A percentile compares a stretch with the other conserved stretches of the same genome.
Evolutionary conservation across 2,329 filamentous ascomycete genomes (phyloP).

Genomic region (Fusarium newnesense): DNA sequence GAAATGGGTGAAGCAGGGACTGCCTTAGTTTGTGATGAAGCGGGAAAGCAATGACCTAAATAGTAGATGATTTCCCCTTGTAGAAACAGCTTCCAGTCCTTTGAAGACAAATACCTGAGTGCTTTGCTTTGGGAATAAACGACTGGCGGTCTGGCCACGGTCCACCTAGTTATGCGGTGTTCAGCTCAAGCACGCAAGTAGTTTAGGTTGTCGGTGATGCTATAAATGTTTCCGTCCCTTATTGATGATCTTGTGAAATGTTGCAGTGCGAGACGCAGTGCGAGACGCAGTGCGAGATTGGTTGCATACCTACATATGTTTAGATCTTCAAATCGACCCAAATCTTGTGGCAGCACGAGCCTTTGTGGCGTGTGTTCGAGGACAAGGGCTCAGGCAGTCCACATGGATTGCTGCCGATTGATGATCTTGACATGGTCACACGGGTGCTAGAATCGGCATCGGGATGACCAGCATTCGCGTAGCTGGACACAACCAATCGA

Average conservation of each 20-base stretch:
- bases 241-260: conserved; percentile 21
- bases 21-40: conserved; percentile 4
- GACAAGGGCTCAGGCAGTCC: conserved; percentile 14
- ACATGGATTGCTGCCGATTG: conserved; percentile 28
- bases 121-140: not conserved
- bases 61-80: not conserved
- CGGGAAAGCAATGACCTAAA: not conserved
- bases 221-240: conserved; percentile 10
- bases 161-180: not conserved
- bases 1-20: conserved; percentile 36
- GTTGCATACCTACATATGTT: conserved; percentile 5
- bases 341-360: conserved; percentile 31
- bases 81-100: not conserved
- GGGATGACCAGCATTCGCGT: conserved; percentile 6
- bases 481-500: conserved; percentile 2
- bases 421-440: conserved; percentile 33
- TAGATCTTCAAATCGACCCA: conserved; percentile 18
- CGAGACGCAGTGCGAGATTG: conserved; percentile 4
- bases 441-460: conserved; percentile 21
- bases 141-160: not conserved
- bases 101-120: not conserved
- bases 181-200: not conserved
- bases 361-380: conserved; percentile 21
- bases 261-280: not conserved
- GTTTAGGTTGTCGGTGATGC: not conserved